Percentiles rank a stretch among this genome's conserved stretches.
These are phyloP conservation scores for Lactarius evosmus DNA, from an alignment of 768 basidiomycete genomes.

Conservation along the genomic window DNA sequence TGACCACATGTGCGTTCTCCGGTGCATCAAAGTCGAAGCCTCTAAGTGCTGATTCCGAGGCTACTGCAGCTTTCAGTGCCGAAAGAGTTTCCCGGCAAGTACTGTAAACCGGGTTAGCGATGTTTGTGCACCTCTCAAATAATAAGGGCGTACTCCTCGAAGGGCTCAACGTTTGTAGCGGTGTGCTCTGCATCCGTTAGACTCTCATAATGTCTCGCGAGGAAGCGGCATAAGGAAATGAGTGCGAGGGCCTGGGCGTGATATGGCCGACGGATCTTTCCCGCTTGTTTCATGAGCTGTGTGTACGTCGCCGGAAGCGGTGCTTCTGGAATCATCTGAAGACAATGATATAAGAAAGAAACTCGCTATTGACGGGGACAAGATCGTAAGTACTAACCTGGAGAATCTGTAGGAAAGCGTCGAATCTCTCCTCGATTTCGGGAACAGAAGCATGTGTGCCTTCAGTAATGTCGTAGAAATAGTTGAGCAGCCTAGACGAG, in stretches of 20 bases:
- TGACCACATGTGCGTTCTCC: conserved; percentile 8
- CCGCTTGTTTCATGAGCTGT: conserved; percentile 22
- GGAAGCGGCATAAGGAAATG: conserved; percentile 24
- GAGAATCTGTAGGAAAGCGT: conserved; percentile 11
- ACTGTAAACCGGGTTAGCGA: not conserved
- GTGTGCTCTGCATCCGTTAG: conserved; percentile 17
- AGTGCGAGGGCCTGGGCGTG: conserved; percentile 21
- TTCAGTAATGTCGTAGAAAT: conserved; percentile 20
- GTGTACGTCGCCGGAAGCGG: conserved; percentile 20
- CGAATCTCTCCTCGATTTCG: conserved; percentile 7
- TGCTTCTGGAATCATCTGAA: conserved; percentile 23
- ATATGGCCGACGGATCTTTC: conserved; percentile 22
- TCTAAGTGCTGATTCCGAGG: conserved; percentile 5
- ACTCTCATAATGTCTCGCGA: conserved; percentile 22
- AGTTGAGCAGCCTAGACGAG: conserved; percentile 10
- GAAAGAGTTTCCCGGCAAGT: conserved; percentile 13
- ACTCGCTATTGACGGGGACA: not conserved
- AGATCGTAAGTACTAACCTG: conserved; percentile 1
- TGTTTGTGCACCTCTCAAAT: not conserved
- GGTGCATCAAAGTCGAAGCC: conserved; percentile 14
- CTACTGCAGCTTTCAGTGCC: conserved; percentile 14
- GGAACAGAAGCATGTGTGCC: not conserved
- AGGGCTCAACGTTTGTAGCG: conserved; percentile 19
- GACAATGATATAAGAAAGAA: not conserved
- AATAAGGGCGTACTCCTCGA: conserved; percentile 18